Base-by-base conservation (phyloP, 2,329 filamentous ascomycete species). In the Emmonsiellopsis sp. region DNA sequence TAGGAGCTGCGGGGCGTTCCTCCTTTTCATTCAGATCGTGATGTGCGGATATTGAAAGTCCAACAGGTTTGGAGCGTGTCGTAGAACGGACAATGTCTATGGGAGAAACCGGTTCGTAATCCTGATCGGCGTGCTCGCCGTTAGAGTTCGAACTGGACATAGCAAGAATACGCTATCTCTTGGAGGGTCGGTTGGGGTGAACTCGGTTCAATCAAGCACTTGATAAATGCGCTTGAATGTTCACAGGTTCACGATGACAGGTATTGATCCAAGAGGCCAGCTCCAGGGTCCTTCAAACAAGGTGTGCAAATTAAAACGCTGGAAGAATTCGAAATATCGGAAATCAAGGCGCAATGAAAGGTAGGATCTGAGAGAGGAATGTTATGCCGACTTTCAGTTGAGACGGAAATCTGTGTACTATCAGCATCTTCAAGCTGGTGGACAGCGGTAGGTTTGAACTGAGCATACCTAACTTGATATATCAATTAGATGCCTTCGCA, bases 21-120 rank as follows among this genome's bases (percentile, higher is more conserved):
- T 20, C 11, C 7, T 40, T 40, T 49, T 49, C 34, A 20, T n/a
- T 49, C 16, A 35, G 30, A 56, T 67, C 59, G 57, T 62, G 53
- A 50, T 57, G 55, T 50, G 63, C 58, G 41, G 63, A 56, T 30
- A 63, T 54, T 61, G 64, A 53, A 60, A 61, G 56, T 55, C 57
- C 54, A 55, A 60, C 42, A 56, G 60, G 63, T 64, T 67, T 63
- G 57, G 60, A 57, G 58, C 62, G 61, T 62, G 60, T 58, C 62
- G 67, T 42, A 26, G 20, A 26, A 62, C 65, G 50, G 43, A 70
- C 65, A 41, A 73, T 61, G 59, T 73, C 71, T 35, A 65, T 54
- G 26, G 71, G 70, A n/a, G 68, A 66, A 38, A 70, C 67, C 38
- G 69, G 67, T 52, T 68, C 56, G 6, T 42, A 50, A 26, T 26